Base-by-base conservation (phyloP, 192 early-diverging fungal genomes). In the Mycoemilia scoparia region DNA sequence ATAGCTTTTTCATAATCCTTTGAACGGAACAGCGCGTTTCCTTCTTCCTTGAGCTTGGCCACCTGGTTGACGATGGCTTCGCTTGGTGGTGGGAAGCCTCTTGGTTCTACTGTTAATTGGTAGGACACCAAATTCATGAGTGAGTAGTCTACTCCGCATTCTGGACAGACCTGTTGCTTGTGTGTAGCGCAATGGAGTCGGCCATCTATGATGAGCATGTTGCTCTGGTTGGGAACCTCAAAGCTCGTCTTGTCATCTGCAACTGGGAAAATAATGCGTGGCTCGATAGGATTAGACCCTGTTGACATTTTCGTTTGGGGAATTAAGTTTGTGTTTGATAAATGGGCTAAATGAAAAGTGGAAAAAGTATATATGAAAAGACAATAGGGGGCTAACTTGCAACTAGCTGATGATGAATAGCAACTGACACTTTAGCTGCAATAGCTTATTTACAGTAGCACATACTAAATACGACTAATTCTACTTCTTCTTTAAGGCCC, bases 1-100 rank as follows among this genome's bases (percentile, higher is more conserved):
- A 92, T 79, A 11, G 92, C 89, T 43, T 83, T 76, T 16, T 63
- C 60, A 46, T 77, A 84, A 21, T 87, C 74, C 46, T 82, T 79
- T 8, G 56, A 65, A 10, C 81, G 82, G 68, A 87, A 85, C 41
- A 65, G 35, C 34, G 78, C 77, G 71, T 97, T 95, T 28, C 91
- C 91, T 16, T 77, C 74, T n/a, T 71, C 70, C 37, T 57, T 71
- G 45, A 53, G 48, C 62, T 37, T 64, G 62, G 63, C 74, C 54
- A 46, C 56, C 37, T 29, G 71, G 57, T 30, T 57, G 28, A 34
- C 67, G 44, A 35, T 65, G 52, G 56, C 68, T 55, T 35, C 69
- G 36, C 76, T 73, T 8, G 79, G 74, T 22, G 77, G 70, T 13
- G 79, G 79, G 10, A 79, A 34, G 5, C 70, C 64, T 24, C 72